These are phyloP conservation scores for Mortierella sp. DNA, from an alignment of 371 early-diverging fungal genomes.

Conservation along the genomic window DNA sequence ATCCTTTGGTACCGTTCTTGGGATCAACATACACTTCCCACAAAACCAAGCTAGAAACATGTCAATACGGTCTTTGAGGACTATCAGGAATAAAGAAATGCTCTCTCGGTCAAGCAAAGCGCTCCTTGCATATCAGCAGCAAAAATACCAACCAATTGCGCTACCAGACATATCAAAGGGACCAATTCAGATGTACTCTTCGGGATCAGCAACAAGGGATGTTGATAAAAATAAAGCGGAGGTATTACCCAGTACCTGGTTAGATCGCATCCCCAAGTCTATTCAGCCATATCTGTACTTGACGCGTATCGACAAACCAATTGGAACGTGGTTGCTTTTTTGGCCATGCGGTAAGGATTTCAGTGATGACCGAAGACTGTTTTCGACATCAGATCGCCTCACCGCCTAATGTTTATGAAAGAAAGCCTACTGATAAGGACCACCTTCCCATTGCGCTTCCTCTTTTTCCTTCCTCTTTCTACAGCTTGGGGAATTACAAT, in stretches of 20 bases:
- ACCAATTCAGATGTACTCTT: constrained; percentile 9
- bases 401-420: neutral
- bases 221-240: neutral
- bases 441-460: neutral
- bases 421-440: neutral
- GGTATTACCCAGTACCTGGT: constrained; percentile 37
- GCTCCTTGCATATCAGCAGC: constrained; percentile 1
- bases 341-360: constrained; percentile 84
- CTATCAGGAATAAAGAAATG: neutral
- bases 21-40: neutral
- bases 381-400: too few relatives aligned
- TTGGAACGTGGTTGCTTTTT: constrained; percentile 92
- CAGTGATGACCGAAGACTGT: neutral
- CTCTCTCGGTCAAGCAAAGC: neutral
- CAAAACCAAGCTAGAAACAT: constrained; percentile 10
- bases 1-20: neutral
- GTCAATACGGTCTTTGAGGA: constrained; percentile 18
- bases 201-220: neutral
- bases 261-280: constrained; percentile 60
- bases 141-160: neutral
- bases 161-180: neutral
- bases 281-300: constrained; percentile 81
- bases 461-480: neutral
- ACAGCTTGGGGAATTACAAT: constrained; percentile 87
- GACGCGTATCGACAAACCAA: constrained; percentile 90